Conservation (phyloP, 2,329 filamentous ascomycete genomes). For the Ophiocordyceps camponoti-leonardi region DNA sequence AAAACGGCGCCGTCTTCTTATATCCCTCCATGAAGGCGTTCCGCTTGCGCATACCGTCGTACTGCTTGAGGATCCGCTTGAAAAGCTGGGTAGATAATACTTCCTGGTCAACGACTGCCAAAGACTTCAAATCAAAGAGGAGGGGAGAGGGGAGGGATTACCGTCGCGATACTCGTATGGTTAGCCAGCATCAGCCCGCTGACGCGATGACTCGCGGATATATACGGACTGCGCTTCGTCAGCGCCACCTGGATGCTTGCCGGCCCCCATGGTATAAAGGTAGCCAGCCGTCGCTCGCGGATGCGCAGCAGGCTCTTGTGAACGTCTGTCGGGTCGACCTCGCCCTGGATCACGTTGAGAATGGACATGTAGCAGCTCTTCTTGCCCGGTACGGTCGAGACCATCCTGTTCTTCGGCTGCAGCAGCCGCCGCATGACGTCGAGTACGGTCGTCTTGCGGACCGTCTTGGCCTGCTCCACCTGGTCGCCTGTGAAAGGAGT, state of each 20-base stretch:
- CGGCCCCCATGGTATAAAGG: conserved; percentile 96
- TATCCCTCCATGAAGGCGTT: conserved; percentile 95
- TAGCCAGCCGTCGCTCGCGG: conserved; percentile 79
- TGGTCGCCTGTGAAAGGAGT: conserved; percentile 95
- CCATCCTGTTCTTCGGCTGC: conserved; percentile 98
- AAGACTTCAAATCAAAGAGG: too few relatives aligned
- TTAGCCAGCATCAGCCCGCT: conserved; percentile 96
- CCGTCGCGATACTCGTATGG: conserved; percentile 89
- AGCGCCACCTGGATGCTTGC: conserved; percentile 94
- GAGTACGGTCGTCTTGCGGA: conserved; percentile 92
- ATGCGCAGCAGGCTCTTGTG: conserved; percentile 97
- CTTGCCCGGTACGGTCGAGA: conserved; percentile 86
- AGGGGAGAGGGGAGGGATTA: conserved; percentile 13
- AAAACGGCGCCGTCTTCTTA: conserved; percentile 87
- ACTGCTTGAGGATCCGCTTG: conserved; percentile 82
- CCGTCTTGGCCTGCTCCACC: conserved; percentile 91
- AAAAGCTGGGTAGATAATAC: conserved; percentile 44
- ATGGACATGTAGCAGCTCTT: conserved; percentile 99
- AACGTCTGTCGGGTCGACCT: conserved; percentile 93
- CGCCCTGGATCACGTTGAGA: conserved; percentile 95
- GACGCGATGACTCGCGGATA: conserved; percentile 84
- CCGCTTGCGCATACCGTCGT: conserved; percentile 84
- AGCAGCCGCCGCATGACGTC: conserved; percentile 93
- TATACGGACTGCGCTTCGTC: conserved; percentile 91
- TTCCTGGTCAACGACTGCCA: background rate